Base-by-base conservation (phyloP, 2,329 filamentous ascomycete species). In the Phialophora macrospora region DNA sequence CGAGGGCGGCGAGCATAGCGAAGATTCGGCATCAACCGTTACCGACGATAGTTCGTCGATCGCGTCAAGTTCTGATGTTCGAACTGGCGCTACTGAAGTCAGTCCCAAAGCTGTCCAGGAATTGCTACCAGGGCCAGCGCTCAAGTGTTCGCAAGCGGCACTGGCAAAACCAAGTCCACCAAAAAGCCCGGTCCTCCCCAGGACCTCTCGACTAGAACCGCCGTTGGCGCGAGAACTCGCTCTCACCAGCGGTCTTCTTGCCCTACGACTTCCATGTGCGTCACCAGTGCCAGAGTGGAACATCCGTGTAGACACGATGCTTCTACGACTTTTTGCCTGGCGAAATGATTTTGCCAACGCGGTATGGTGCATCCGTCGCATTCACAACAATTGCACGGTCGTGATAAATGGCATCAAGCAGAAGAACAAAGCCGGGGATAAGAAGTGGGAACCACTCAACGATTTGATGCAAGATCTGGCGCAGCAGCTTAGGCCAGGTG, bases 251-350 rank as follows among this genome's bases (percentile, higher is more conserved):
- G 68, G 68, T 24, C 61, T 70, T 34, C 68, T 70, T 32, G 68
- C 68, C 5, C 57, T 70, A 4, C 68, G 66, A 6, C 55, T 70
- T 14, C 68, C 68, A 2, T 70, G 68, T 59, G 66, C 64, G 6
- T 60, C 60, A 2, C 68, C 68, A 14, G 38, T 68, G 6, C 58
- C 58, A 7, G 68, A 70, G 58, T 70, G 68, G 68, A 66, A 64
- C 41, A 63, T 67, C 34, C 66, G 68, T 28, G 56, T 70, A 9
- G 60, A 68, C 38, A 58, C 59, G 17, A 70, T 70, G 64, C 63
- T 70, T 30, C 58, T 70, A 6, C 46, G 63, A 30, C 62, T 68
- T 6, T 70, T 67, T 55, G 64, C 66, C 17, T 52, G 63, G 41
- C 55, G 64, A 32, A 30, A 64, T 22, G 68, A 70, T 60, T 14